Evolutionary conservation across 2,329 filamentous ascomycete genomes (phyloP).

Genomic region (Botrytis porri): DNA sequence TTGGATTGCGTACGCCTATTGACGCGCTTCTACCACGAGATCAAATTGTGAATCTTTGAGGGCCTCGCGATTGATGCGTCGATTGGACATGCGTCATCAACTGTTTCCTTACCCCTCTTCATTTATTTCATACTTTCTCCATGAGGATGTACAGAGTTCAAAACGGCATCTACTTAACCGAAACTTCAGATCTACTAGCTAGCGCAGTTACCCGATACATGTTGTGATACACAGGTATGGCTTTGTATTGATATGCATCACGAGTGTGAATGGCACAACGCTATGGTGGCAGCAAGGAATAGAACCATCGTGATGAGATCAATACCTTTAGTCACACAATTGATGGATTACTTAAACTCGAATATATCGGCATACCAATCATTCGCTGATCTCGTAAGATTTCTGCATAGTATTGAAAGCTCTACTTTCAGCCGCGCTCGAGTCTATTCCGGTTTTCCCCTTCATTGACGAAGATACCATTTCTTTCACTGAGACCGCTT

Average conservation of each 20-base stretch:
- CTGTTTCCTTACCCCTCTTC: not conserved
- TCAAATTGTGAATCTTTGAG: not conserved
- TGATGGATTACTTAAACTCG: not conserved
- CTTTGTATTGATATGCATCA: not conserved
- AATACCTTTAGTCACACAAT: not conserved
- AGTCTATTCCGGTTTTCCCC: not conserved
- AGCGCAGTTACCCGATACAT: not conserved
- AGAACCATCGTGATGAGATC: not conserved
- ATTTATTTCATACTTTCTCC: not conserved
- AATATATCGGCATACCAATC: not conserved
- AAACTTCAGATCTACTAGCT: not conserved
- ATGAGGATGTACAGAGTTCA: not conserved
- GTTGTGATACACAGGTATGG: not conserved
- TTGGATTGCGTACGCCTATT: not conserved
- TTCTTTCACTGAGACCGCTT: not conserved
- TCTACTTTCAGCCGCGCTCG: not conserved
- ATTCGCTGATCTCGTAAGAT: not conserved
- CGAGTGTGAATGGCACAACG: not conserved
- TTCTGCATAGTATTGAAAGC: not conserved
- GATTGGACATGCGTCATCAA: not conserved
- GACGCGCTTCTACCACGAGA: not conserved
- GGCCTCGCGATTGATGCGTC: not conserved
- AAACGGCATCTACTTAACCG: not conserved
- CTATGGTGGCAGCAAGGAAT: not conserved
- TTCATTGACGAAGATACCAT: not conserved